Evolutionary conservation across 495 filamentous ascomycete species (phyloP).

Genomic region (Penicillium samsonianum): DNA sequence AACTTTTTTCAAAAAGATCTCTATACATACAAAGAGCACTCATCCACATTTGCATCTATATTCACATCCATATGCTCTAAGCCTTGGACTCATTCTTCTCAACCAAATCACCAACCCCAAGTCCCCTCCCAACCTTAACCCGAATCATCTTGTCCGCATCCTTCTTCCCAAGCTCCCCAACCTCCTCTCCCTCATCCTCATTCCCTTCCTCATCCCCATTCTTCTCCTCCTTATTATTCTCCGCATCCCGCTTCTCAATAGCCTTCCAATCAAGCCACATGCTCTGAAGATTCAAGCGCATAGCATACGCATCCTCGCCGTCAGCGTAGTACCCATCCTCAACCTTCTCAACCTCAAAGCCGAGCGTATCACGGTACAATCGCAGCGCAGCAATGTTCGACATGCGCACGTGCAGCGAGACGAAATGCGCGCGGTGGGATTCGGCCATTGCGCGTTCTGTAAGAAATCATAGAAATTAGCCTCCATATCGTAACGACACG

Average conservation of each 20-base stretch:
- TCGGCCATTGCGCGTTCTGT: conserved; percentile 95
- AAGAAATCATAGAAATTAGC: conserved; percentile 1
- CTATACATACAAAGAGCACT: conserved; percentile 8
- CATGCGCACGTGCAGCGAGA: conserved; percentile 92
- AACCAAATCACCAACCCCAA: conserved; percentile 84
- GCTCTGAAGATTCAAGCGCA: conserved; percentile 78
- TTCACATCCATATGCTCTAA: conserved; percentile 6
- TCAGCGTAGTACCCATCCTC: conserved; percentile 97
- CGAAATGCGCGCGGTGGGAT: conserved; percentile 85
- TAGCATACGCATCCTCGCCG: conserved; percentile 93
- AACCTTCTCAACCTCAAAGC: conserved; percentile 86
- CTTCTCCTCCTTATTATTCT: conserved; percentile 43
- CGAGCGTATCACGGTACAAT: conserved; percentile 89
- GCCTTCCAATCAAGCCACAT: conserved; percentile 54
- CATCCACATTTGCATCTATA: neutral
- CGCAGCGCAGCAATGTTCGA: conserved; percentile 88
- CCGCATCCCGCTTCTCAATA: conserved; percentile 44
- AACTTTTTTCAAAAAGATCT: conserved; percentile 7
- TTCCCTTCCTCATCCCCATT: conserved; percentile 29
- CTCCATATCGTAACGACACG: too few species aligned
- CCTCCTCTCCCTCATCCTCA: conserved; percentile 48
- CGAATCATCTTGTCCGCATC: conserved; percentile 54
- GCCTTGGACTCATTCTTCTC: conserved; percentile 66
- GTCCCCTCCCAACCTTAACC: conserved; percentile 76
- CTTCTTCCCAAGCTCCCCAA: conserved; percentile 54